Evolutionary conservation across 768 basidiomycete species (phyloP).

Genomic region (Leucocoprinus sp.): DNA sequence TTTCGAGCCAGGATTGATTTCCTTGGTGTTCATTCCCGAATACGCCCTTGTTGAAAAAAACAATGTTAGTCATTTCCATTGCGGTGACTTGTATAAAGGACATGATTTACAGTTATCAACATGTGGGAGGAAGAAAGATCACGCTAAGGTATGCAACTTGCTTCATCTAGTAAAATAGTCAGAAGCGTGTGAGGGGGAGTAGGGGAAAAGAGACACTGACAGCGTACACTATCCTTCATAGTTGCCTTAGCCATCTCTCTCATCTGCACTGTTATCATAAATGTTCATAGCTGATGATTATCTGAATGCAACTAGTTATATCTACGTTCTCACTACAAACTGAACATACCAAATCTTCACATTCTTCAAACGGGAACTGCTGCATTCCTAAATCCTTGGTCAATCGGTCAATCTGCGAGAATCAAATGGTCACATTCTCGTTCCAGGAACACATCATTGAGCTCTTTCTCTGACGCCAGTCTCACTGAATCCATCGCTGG

Average conservation of each 20-base stretch:
- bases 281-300: constrained; percentile 56
- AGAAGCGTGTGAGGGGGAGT: neutral
- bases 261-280: constrained; percentile 43
- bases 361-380: constrained; percentile 40
- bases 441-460: constrained; percentile 27
- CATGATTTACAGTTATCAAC: constrained; percentile 34
- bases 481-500: constrained; percentile 37
- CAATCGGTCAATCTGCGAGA: constrained; percentile 42
- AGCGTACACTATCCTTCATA: constrained; percentile 35
- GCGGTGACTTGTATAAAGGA: neutral
- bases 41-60: constrained; percentile 31
- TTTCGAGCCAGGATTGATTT: constrained; percentile 28
- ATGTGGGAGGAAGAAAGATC: constrained; percentile 52
- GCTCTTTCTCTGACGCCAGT: constrained; percentile 18
- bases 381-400: constrained; percentile 33
- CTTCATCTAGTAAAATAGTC: constrained; percentile 28
- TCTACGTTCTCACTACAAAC: no score
- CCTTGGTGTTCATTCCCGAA: constrained; percentile 52
- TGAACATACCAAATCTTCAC: constrained; percentile 38
- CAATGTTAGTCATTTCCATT: neutral
- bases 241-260: constrained; percentile 43
- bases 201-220: constrained; percentile 5
- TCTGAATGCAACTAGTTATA: constrained; percentile 19
- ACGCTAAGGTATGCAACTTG: constrained; percentile 57
- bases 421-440: constrained; percentile 43